phyloP scores from a whole-genome alignment of 495 filamentous ascomycete species.

The Parachaetomium inaequale region DNA sequence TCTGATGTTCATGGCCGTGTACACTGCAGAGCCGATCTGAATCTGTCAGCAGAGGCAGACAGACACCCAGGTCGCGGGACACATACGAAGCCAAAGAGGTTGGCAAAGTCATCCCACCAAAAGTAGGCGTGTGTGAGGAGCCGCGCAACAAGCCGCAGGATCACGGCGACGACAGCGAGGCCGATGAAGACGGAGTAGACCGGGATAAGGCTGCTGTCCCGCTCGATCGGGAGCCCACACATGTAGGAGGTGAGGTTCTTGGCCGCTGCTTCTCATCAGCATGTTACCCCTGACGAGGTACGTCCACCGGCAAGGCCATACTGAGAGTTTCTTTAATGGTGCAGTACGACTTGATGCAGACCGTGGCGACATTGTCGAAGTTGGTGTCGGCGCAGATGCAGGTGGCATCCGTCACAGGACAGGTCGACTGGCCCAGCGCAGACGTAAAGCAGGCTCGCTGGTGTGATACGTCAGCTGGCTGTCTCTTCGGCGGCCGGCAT shows the following conservation, averaged over 20 bases:
- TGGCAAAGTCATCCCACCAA: constrained; percentile 36
- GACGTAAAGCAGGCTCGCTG: constrained; percentile 14
- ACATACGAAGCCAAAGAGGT: constrained; percentile 29
- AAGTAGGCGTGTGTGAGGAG: constrained; percentile 32
- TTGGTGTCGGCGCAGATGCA: constrained; percentile 25
- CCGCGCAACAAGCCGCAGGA: constrained; percentile 28
- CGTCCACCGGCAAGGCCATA: constrained; percentile 8
- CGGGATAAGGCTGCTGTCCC: constrained; percentile 18
- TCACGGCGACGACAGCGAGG: constrained; percentile 25
- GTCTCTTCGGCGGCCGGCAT: neutral
- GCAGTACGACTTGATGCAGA: constrained; percentile 21
- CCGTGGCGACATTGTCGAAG: constrained; percentile 3
- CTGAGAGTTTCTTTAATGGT: constrained; percentile 22
- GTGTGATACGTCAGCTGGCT: neutral
- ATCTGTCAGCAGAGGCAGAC: neutral
- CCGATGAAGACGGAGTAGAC: constrained; percentile 24
- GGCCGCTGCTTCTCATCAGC: constrained; percentile 19
- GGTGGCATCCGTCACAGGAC: constrained; percentile 13
- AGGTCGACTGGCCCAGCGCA: constrained; percentile 17
- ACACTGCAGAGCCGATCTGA: constrained; percentile 20
- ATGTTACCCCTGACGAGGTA: neutral
- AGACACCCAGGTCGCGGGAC: too few species aligned
- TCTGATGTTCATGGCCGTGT: constrained; percentile 18
- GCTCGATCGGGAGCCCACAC: constrained; percentile 10
- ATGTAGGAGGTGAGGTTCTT: constrained; percentile 23